Evolutionary conservation across 2,329 filamentous ascomycete genomes (phyloP), one percentile per base, ranked within the genome.

Genomic region (Penicillium sp.): DNA sequence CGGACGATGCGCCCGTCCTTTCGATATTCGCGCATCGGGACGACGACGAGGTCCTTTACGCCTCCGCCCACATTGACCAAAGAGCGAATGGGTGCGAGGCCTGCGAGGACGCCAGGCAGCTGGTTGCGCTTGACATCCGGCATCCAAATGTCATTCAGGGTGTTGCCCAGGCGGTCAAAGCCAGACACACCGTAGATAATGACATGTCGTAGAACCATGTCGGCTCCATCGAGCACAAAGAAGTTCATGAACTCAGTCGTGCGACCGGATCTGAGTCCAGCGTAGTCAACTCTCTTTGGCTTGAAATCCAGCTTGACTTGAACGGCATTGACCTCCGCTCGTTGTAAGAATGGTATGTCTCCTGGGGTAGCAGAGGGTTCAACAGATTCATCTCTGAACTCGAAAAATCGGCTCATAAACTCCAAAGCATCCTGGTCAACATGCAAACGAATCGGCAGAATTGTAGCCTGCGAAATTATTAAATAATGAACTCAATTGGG

Each of bases 241-340:
- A 99, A 97, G 74, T 99, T 99, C 93, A 98, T 98, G 69, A 99
- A 96, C 73, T 99, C 95, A 0, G 91, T 96, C 0, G 95, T 98
- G 64, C 91, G 91, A 1, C 95, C 95, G 1, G 95, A 97, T 26
- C 93, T 87, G 3, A 99, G 83, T 3, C 93, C 93, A 0, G 88
- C 90, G 66, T 99, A 99, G 73, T 99, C 93, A 19, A 99, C 91
- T n/a, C 91, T 87, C 75, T 99, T 98, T 9, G 95, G 95, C 73
- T 99, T 99, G 78, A 99, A 99, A 75, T 99, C 95, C 3, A 96
- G 85, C 68, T 90, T 92, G 55, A 99, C 83, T 2, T 87, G 87
- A 24, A 99, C 85, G 4, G 90, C 86, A 62, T 91, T 90, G 47
- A 99, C 83, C 76, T 98, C 95, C 1, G 91, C 88, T 52, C 95